These are phyloP conservation scores for Fistulina hepatica DNA, from an alignment of 1,284 basidiomycete genomes.

Conservation along the genomic window DNA sequence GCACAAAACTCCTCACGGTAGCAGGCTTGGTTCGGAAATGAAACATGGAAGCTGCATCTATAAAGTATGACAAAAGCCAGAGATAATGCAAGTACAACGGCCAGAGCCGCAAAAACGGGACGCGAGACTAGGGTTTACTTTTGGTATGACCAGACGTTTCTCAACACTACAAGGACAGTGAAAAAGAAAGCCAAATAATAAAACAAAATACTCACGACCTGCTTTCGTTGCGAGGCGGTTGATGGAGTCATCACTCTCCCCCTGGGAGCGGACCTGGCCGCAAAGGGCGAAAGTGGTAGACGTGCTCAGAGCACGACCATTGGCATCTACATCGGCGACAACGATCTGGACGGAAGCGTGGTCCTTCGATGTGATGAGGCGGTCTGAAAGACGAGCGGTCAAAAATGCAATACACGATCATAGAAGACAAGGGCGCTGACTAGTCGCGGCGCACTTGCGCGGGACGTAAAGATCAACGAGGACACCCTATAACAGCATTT, in stretches of 20 bases:
- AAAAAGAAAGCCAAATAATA: not conserved
- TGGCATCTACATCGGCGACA: conserved; percentile 90
- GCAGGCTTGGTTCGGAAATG: no score
- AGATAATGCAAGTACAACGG: no score
- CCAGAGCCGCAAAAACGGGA: no score
- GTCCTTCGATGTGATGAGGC: conserved; percentile 97
- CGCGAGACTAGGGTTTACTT: no score
- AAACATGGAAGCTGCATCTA: no score
- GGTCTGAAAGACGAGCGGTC: conserved; percentile 42
- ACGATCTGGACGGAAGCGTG: conserved; percentile 97
- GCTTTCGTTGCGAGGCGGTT: conserved; percentile 95
- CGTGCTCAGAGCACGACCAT: conserved; percentile 80
- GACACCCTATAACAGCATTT: no score
- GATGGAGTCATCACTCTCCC: conserved; percentile 94
- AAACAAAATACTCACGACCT: conserved; percentile 63
- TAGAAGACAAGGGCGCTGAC: conserved; percentile 37
- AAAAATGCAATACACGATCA: conserved; percentile 10
- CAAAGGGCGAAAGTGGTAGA: conserved; percentile 91
- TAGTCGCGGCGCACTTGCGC: conserved; percentile 96
- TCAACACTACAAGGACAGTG: conserved; percentile 40
- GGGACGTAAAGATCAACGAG: conserved; percentile 99
- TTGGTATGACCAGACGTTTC: conserved; percentile 69
- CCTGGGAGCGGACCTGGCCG: conserved; percentile 88
- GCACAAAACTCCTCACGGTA: no score
- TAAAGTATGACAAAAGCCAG: no score